phyloP scores from a whole-genome alignment of 352 stramenopile species.

The Thraustochytrium striatum region DNA sequence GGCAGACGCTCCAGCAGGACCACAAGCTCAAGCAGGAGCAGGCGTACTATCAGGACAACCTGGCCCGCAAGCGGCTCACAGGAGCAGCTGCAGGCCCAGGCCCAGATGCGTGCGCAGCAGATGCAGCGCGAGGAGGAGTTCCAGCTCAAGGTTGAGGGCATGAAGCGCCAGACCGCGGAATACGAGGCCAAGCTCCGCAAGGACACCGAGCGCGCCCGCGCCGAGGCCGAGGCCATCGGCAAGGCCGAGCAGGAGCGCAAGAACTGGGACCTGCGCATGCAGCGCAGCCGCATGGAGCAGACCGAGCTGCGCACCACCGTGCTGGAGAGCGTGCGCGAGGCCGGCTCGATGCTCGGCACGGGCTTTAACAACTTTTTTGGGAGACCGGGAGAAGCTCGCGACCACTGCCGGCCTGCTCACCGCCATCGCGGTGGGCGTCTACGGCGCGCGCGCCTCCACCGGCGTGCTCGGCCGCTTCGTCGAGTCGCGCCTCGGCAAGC shows the following conservation, averaged over 20 bases:
- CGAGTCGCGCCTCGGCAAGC: constrained; percentile 90
- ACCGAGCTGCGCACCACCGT: constrained; percentile 88
- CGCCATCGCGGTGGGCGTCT: constrained; percentile 89
- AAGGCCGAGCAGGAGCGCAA: constrained; percentile 92
- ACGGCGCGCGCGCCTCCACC: constrained; percentile 86
- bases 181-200: constrained; percentile 91
- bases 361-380: constrained; percentile 87
- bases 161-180: constrained; percentile 89
- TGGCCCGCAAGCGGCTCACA: constrained; percentile 95
- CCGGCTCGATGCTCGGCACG: constrained; percentile 83
- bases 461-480: constrained; percentile 89
- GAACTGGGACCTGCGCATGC: constrained; percentile 96
- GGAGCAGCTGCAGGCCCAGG: constrained; percentile 87
- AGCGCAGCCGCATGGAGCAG: constrained; percentile 86
- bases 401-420: constrained; percentile 88
- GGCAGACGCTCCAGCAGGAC: constrained; percentile 93
- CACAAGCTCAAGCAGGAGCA: constrained; percentile 92
- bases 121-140: constrained; percentile 89
- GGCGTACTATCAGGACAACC: constrained; percentile 94
- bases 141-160: constrained; percentile 49
- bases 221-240: constrained; percentile 89
- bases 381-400: constrained; percentile 89
- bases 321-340: constrained; percentile 90
- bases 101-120: constrained; percentile 98
- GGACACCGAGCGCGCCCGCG: constrained; percentile 73